Evolutionary conservation across 2,329 filamentous ascomycete genomes (phyloP), one percentile per base, ranked within the genome.

Genomic region (Mycosphaerella sp.): DNA sequence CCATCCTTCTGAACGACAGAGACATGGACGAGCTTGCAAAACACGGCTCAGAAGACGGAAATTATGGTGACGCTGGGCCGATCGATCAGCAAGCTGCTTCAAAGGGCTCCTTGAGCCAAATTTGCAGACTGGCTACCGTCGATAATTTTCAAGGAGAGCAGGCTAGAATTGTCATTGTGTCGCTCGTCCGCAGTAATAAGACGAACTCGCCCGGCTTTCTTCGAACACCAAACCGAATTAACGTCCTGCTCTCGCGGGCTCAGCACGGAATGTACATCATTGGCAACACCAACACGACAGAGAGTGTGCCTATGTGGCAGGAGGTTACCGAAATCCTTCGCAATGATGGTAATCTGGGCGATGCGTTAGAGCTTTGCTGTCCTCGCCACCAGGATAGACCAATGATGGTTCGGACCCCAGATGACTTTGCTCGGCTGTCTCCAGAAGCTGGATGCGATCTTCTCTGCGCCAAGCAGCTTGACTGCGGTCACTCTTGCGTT

Each of bases 131-230:
- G 4, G 55, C 55, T 7, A 57, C 83, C 0, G 77, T 88, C 0
- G 64, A 68, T 57, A 89, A 89, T 56, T 90, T 87, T 49, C 85
- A 90, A 58, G 86, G 86, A 0, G 85, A 90, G 62, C 85, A 90
- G 60, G 83, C 82, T 1, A 84, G 86, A 45, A 71, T 90, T 6
- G 72, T 90, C 0, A 72, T 90, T 2, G 71, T 90, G 0, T 87
- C 84, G 0, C 71, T 90, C 0, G 85, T 89, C 0, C 78, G 86
- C 36, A 86, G 84, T 67, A 90, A 90, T 58, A 37, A 54, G 10
- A 53, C 65, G 0, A 59, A 75, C 9, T 70, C 68, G 5, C 78
- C 74, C 6, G 86, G 86, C 0, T 90, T 89, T 50, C 69, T 90
- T 0, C 77, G 71, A 25, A 85, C 81, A 0, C 69, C 76, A 0